phyloP scores from a whole-genome alignment of 148 eudicot species.

The Pharnaceum exiguum region DNA sequence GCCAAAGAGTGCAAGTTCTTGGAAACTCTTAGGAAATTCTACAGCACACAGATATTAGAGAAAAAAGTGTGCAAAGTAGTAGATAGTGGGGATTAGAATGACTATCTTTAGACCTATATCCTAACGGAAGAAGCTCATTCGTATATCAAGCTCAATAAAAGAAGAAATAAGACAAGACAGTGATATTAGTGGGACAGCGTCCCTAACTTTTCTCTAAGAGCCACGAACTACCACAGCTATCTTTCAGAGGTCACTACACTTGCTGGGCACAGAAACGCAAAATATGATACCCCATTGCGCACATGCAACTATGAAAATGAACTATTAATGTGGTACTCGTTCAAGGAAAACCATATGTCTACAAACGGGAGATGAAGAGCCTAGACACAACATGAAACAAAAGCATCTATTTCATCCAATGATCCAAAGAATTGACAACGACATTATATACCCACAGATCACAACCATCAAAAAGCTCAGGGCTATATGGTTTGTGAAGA shows the following conservation, averaged over 20 bases:
- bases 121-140: background rate
- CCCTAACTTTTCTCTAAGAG: background rate
- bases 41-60: background rate
- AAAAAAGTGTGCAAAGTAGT: background rate
- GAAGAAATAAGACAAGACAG: constrained; percentile 2
- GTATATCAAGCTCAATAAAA: background rate
- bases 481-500: too few species aligned
- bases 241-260: constrained; percentile 12
- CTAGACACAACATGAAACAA: background rate
- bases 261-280: background rate
- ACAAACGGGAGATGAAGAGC: background rate
- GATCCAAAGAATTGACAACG: background rate
- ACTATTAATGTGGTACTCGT: background rate
- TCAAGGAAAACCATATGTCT: constrained; percentile 7
- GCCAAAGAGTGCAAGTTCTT: constrained; percentile 22
- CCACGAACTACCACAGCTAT: constrained; percentile 15
- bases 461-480: too few species aligned
- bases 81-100: background rate
- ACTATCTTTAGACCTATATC: background rate
- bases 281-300: background rate
- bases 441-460: too few species aligned
- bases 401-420: background rate
- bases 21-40: background rate
- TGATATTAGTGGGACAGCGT: constrained; percentile 3
- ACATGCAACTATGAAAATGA: constrained; percentile 10